A percentile compares a stretch with the other conserved stretches of the same genome.
Conservation (phyloP, 1,284 basidiomycete genomes). For the Leucoagaricus sp. region DNA sequence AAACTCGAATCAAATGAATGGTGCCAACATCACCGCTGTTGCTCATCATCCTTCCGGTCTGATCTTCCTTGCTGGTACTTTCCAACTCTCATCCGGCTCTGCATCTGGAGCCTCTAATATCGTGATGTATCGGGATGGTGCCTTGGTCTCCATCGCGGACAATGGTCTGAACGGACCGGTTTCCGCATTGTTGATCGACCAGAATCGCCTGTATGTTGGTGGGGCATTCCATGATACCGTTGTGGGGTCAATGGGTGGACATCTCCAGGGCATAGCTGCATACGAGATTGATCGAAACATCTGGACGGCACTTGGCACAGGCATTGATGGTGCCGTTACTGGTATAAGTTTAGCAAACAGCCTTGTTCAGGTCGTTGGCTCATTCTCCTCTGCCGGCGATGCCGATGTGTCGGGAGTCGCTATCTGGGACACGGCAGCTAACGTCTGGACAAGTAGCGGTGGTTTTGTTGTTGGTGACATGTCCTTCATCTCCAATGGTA, state of each 20-base stretch:
- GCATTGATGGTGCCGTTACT: slow-evolving; percentile 77
- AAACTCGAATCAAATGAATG: slow-evolving; percentile 34
- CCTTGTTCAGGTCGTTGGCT: slow-evolving; percentile 71
- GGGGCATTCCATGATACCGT: slow-evolving; percentile 81
- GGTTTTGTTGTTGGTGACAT: slow-evolving; percentile 77
- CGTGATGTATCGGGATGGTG: slow-evolving; percentile 66
- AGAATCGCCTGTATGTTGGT: slow-evolving; percentile 75
- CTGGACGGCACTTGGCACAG: slow-evolving; percentile 76
- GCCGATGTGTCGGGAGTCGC: slow-evolving; percentile 70
- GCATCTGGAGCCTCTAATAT: slow-evolving; percentile 71
- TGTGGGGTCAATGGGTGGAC: slow-evolving; percentile 50
- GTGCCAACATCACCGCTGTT: slow-evolving; percentile 52
- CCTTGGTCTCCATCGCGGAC: slow-evolving; percentile 52
- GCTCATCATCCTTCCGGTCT: slow-evolving; percentile 64
- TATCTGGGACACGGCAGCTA: slow-evolving; percentile 67
- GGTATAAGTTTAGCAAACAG: slow-evolving; percentile 54
- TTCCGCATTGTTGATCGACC: slow-evolving; percentile 60
- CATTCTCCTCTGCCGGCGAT: slow-evolving; percentile 60
- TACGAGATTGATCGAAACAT: slow-evolving; percentile 72
- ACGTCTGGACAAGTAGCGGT: slow-evolving; percentile 72
- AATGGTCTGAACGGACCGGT: slow-evolving; percentile 79
- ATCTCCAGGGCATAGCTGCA: slow-evolving; percentile 66
- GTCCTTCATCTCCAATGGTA: slow-evolving; percentile 68
- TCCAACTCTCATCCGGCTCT: slow-evolving; percentile 60
- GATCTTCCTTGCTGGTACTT: slow-evolving; percentile 80